Evolutionary conservation across 331 rosid genomes (phyloP).

Genomic region (Cydonia oblonga): DNA sequence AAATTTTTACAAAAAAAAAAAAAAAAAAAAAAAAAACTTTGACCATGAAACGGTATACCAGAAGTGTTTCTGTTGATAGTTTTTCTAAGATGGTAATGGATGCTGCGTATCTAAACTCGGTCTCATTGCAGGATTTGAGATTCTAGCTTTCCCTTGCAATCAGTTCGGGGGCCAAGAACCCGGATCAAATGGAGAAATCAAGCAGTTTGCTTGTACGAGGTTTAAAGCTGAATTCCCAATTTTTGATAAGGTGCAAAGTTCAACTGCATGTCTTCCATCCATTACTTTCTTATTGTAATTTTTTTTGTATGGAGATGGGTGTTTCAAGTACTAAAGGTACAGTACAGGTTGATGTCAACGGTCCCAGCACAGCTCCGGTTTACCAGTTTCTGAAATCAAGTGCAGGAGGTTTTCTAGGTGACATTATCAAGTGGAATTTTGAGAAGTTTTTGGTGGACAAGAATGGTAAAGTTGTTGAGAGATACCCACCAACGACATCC

Average conservation of each 20-base stretch:
- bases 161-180: conserved; percentile 99
- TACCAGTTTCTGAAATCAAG: conserved; percentile 87
- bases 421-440: conserved; percentile 86
- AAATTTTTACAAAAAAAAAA: too few species aligned
- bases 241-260: conserved; percentile 64
- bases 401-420: conserved; percentile 87
- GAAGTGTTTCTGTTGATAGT: neutral
- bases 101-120: neutral
- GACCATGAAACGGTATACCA: neutral
- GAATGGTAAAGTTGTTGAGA: conserved; percentile 86
- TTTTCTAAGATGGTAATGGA: neutral
- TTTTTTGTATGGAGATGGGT: neutral
- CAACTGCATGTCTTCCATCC: conserved; percentile 1
- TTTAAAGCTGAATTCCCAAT: conserved; percentile 93
- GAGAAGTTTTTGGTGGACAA: conserved; percentile 96
- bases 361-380: conserved; percentile 84
- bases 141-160: conserved; percentile 97
- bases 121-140: conserved; percentile 65
- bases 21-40: too few species aligned
- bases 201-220: conserved; percentile 89
- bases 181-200: conserved; percentile 79
- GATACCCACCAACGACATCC: conserved; percentile 88
- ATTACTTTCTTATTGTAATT: neutral
- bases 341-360: conserved; percentile 90
- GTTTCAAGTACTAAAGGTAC: conserved; percentile 11